Evolutionary conservation across 441 rosid genomes (phyloP).

Genomic region (Corymbia calophylla): DNA sequence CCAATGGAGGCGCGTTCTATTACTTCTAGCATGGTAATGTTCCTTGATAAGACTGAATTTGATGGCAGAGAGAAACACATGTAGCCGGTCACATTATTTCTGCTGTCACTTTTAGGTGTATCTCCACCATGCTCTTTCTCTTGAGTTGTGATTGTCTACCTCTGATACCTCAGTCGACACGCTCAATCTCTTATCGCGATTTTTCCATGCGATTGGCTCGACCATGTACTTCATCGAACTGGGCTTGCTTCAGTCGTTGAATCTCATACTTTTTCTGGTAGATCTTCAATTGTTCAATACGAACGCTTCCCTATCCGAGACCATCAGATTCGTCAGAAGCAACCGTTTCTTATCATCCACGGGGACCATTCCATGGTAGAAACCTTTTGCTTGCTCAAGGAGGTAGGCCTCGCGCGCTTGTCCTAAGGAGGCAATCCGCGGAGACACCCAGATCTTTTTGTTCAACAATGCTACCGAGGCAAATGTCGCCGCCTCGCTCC

Average conservation of each 20-base stretch:
- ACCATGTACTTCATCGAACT: background rate
- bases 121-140: background rate
- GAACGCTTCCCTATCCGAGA: background rate
- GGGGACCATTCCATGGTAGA: slow-evolving; percentile 88
- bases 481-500: slow-evolving; percentile 46
- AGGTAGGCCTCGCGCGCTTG: slow-evolving; percentile 79
- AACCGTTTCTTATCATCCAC: slow-evolving; percentile 11
- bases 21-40: background rate
- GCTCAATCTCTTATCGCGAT: background rate
- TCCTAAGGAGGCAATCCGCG: slow-evolving; percentile 72
- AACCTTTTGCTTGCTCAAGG: slow-evolving; percentile 64
- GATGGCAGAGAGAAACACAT: background rate
- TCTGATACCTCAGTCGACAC: background rate
- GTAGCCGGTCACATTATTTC: background rate
- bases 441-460: slow-evolving; percentile 56
- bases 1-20: slow-evolving; percentile 40
- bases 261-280: slow-evolving; percentile 8
- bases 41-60: background rate
- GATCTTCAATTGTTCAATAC: slow-evolving; percentile 23
- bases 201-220: background rate
- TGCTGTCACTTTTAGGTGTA: background rate
- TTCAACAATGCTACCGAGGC: slow-evolving; percentile 75
- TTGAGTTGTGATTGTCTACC: background rate
- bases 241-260: background rate
- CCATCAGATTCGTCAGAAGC: background rate